Conservation (phyloP, 345 rosid species). For the Camelina laxa region DNA sequence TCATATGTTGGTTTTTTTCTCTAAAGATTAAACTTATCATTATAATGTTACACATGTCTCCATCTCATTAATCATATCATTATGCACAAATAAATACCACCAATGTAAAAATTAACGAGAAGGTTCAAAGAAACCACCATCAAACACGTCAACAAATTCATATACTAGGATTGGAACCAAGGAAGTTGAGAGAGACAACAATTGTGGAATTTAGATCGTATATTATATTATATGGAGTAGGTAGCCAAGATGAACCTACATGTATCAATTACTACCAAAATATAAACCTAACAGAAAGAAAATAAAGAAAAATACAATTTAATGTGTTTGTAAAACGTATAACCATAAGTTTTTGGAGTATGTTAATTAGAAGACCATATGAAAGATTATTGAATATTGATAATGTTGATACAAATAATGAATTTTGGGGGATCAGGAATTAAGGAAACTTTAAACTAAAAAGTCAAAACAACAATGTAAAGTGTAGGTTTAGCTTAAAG, state of each 20-base stretch:
- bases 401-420: not conserved
- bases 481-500: constrained; percentile 32
- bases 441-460: constrained; percentile 15
- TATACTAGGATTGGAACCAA: constrained; percentile 16
- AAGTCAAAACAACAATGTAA: constrained; percentile 36
- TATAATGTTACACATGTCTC: not conserved
- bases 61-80: not conserved
- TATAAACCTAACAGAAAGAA: constrained; percentile 23
- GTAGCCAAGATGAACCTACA: constrained; percentile 45
- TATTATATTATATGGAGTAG: constrained; percentile 17
- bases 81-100: constrained; percentile 6
- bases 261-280: constrained; percentile 40
- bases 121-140: not conserved
- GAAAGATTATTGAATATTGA: not conserved
- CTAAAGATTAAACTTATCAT: not conserved
- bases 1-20: not conserved
- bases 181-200: constrained; percentile 19
- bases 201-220: constrained; percentile 17
- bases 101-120: not conserved
- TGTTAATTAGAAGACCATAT: not conserved
- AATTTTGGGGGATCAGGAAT: constrained; percentile 14
- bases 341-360: constrained; percentile 30
- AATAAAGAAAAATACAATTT: not conserved
- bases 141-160: not conserved
- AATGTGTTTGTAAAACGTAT: not conserved